Evolutionary conservation across 2,329 filamentous ascomycete species (phyloP).

Genomic region (Fusarium burgessii): DNA sequence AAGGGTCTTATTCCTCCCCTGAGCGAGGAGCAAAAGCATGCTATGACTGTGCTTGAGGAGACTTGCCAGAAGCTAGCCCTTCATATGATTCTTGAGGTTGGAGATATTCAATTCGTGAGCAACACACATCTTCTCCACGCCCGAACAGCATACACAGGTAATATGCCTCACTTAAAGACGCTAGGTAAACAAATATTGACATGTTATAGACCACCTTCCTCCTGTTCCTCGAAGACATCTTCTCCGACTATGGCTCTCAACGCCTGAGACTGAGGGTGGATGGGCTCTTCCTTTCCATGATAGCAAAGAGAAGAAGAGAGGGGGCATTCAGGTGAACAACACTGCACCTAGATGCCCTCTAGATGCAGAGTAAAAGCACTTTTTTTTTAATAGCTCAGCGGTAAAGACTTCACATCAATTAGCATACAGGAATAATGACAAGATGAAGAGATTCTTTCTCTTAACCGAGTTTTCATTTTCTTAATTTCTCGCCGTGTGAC

Average conservation of each 20-base stretch:
- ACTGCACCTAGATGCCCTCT: conserved; percentile 78
- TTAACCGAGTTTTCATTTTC: background rate
- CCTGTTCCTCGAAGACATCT: conserved; percentile 80
- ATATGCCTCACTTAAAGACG: background rate
- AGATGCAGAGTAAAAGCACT: conserved; percentile 74
- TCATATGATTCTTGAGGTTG: conserved; percentile 88
- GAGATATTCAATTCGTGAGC: conserved; percentile 87
- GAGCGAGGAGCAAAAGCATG: conserved; percentile 75
- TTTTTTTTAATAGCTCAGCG: conserved; percentile 19
- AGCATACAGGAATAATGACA: conserved; percentile 1
- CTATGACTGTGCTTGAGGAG: conserved; percentile 72
- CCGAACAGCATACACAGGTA: conserved; percentile 77
- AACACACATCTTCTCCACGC: conserved; percentile 87
- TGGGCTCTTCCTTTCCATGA: conserved; percentile 89
- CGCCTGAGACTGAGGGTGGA: conserved; percentile 83
- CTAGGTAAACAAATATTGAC: background rate
- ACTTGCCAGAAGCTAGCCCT: conserved; percentile 78
- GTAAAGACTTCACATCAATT: background rate
- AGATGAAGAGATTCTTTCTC: too few species aligned
- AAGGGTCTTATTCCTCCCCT: conserved; percentile 78
- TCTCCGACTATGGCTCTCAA: conserved; percentile 86
- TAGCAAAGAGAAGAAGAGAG: conserved; percentile 84
- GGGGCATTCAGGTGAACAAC: conserved; percentile 89
- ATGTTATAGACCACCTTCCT: conserved; percentile 63
- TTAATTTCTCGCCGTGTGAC: too few species aligned